Evolutionary conservation across 2,329 filamentous ascomycete genomes (phyloP).

Genomic region (Drechslerella stenobrocha): DNA sequence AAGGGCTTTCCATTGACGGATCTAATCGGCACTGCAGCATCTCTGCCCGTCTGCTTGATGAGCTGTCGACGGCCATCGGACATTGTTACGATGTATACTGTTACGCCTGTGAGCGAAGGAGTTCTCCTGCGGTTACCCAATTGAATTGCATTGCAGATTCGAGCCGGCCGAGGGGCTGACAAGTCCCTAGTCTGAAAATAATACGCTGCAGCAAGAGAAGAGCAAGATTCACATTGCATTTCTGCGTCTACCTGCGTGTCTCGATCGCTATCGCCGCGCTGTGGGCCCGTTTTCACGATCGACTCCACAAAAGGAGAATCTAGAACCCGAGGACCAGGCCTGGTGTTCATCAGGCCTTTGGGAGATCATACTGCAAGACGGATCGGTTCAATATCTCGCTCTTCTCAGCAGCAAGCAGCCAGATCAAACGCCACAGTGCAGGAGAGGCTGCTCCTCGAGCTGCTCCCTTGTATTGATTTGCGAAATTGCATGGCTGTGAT

Average conservation of each 20-base stretch:
- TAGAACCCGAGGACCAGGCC: constrained; percentile 37
- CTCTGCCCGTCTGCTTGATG: neutral
- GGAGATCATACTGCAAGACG: constrained; percentile 37
- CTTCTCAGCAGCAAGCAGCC: constrained; percentile 19
- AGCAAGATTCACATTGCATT: constrained; percentile 8
- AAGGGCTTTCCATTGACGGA: no score
- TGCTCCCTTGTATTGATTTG: no score
- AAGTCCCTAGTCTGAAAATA: constrained; percentile 24
- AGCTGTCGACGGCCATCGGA: no score
- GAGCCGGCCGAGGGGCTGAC: constrained; percentile 30
- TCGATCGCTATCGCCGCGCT: no score
- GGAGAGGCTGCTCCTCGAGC: no score
- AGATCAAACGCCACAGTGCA: constrained; percentile 31
- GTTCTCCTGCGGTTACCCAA: constrained; percentile 37
- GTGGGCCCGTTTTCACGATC: no score
- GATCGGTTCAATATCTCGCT: constrained; percentile 34
- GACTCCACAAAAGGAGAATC: constrained; percentile 26
- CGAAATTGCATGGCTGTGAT: constrained; percentile 24
- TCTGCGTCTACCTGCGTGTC: constrained; percentile 37
- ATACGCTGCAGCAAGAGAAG: neutral
- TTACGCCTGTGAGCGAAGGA: constrained; percentile 29
- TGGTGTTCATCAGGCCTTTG: constrained; percentile 16
- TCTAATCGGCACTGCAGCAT: neutral
- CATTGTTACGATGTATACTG: no score
- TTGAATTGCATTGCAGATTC: constrained; percentile 39